These are phyloP conservation scores for Kwoniella sp. DNA, from an alignment of 768 basidiomycete species.

Conservation along the genomic window DNA sequence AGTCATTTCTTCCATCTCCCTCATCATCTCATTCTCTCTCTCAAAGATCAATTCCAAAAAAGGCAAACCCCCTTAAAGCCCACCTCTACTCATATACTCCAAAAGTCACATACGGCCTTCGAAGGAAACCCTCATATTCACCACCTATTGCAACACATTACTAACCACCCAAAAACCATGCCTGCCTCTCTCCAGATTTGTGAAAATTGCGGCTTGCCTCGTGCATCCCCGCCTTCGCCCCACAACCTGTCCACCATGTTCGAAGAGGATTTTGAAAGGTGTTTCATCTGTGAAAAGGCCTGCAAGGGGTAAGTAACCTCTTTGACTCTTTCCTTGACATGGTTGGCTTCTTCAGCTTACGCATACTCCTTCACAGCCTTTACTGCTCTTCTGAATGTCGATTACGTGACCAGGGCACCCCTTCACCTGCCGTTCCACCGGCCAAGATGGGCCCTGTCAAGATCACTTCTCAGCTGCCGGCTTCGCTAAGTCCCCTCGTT, in stretches of 20 bases:
- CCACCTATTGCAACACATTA: neutral
- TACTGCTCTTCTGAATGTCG: conserved; percentile 51
- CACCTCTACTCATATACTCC: neutral
- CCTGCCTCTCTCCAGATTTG: conserved; percentile 12
- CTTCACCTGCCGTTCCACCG: conserved; percentile 19
- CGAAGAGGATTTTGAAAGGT: conserved; percentile 47
- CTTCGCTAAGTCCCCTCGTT: conserved; percentile 35
- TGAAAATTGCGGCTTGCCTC: conserved; percentile 25
- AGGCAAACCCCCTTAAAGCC: neutral
- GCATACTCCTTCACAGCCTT: conserved; percentile 34
- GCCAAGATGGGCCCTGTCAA: conserved; percentile 27
- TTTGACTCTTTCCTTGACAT: neutral
- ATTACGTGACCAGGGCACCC: conserved; percentile 40
- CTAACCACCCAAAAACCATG: neutral
- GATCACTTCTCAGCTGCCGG: conserved; percentile 42
- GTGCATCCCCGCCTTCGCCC: conserved; percentile 14
- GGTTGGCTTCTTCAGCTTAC: neutral
- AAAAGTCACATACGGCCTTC: too few species aligned
- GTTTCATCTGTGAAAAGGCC: conserved; percentile 47
- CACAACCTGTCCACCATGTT: conserved; percentile 39
- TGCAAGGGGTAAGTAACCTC: conserved; percentile 43
- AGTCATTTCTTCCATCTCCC: conserved; percentile 7
- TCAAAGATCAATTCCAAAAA: neutral
- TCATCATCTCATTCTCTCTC: neutral
- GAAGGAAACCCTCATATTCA: neutral